Conservation (phyloP, 805 yeast genomes). For the Candida michaelii region DNA sequence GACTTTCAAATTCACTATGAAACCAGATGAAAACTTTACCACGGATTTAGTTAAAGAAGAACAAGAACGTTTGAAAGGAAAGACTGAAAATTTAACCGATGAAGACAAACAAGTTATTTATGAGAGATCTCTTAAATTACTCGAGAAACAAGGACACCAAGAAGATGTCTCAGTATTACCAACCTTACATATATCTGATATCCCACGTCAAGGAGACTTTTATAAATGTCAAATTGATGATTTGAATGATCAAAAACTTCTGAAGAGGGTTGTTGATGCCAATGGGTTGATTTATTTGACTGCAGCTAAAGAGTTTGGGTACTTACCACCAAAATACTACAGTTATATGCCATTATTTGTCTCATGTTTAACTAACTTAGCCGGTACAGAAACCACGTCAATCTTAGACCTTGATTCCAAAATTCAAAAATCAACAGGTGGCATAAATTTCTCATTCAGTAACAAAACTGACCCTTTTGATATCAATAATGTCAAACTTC, state of each 20-base stretch:
- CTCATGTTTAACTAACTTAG: conserved; percentile 74
- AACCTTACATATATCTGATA: conserved; percentile 70
- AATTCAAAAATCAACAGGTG: conserved; percentile 83
- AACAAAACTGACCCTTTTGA: conserved; percentile 55
- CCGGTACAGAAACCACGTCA: conserved; percentile 70
- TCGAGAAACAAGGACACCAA: conserved; percentile 59
- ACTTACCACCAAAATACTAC: conserved; percentile 60
- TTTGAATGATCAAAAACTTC: conserved; percentile 32
- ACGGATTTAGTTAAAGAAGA: conserved; percentile 57
- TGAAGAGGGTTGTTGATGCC: conserved; percentile 61
- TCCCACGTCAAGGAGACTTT: conserved; percentile 53
- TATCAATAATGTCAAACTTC: conserved; percentile 48
- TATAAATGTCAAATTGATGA: conserved; percentile 28
- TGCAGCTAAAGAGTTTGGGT: conserved; percentile 59
- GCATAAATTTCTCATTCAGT: conserved; percentile 62
- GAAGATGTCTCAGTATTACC: conserved; percentile 84
- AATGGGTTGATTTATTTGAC: conserved; percentile 81
- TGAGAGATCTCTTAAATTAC: conserved; percentile 58
- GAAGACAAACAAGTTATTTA: conserved; percentile 58
- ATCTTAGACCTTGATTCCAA: conserved; percentile 84
- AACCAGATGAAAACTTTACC: conserved; percentile 62
- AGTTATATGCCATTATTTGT: conserved; percentile 76
- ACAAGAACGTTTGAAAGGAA: conserved; percentile 43
- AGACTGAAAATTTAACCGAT: conserved; percentile 46
- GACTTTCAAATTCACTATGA: conserved; percentile 71